These are phyloP conservation scores for Klebsormidium nitens DNA, from an alignment of 139 green algal species.

Conservation along the genomic window DNA sequence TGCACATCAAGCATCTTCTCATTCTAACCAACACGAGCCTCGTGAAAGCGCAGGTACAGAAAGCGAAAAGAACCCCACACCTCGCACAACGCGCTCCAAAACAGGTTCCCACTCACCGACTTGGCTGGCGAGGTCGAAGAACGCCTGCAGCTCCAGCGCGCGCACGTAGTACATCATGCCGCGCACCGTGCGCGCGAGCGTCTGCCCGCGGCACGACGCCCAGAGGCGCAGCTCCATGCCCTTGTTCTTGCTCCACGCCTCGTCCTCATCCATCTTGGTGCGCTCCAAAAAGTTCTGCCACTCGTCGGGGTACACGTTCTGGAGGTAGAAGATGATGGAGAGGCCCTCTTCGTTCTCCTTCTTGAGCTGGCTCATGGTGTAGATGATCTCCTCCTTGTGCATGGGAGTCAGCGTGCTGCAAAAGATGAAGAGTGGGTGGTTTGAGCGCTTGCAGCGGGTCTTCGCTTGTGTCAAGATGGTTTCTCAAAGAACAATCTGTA, in stretches of 20 bases:
- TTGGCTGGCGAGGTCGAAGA: constrained; percentile 37
- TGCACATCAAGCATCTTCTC: too few species aligned
- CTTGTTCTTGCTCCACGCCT: not conserved
- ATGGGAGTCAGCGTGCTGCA: constrained; percentile 66
- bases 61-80: not conserved
- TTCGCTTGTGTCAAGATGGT: too few species aligned
- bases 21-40: too few species aligned
- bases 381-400: constrained; percentile 68
- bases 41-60: too few species aligned
- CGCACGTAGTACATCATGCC: constrained; percentile 44
- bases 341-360: constrained; percentile 9
- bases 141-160: constrained; percentile 54
- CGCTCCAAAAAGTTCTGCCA: constrained; percentile 24
- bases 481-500: too few species aligned
- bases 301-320: constrained; percentile 14
- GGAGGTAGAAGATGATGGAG: constrained; percentile 6
- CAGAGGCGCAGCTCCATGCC: constrained; percentile 10
- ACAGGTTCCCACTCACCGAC: not conserved
- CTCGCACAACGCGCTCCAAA: not conserved
- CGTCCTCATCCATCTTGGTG: constrained; percentile 7
- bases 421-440: constrained; percentile 51
- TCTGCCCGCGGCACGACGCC: constrained; percentile 19
- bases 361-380: constrained; percentile 28
- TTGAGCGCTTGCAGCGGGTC: too few species aligned
- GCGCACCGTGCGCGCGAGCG: constrained; percentile 43